Conservation (phyloP, 495 filamentous ascomycete genomes). For the Cercophora newfieldiana region DNA sequence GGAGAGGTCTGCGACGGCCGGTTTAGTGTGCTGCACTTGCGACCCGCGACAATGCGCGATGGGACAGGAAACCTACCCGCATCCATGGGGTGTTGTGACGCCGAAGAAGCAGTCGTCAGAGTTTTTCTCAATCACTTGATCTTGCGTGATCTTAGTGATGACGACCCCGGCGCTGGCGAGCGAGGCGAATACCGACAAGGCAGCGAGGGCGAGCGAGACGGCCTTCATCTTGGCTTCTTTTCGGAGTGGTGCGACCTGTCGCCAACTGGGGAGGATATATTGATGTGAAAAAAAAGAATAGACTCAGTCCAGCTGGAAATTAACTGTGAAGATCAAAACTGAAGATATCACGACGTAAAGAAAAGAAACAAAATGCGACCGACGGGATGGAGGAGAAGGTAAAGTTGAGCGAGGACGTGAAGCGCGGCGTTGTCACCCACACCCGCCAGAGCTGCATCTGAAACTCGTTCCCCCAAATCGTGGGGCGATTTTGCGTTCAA, state of each 20-base stretch:
- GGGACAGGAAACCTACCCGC: constrained; percentile 41
- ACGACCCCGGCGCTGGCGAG: constrained; percentile 49
- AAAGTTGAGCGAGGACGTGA: neutral
- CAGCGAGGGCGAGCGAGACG: constrained; percentile 33
- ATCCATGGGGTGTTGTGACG: constrained; percentile 48
- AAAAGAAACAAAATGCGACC: neutral
- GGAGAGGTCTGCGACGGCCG: constrained; percentile 1
- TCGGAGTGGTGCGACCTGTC: neutral
- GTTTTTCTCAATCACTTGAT: constrained; percentile 45
- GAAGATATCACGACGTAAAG: neutral
- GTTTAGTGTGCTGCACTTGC: neutral
- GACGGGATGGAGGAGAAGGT: neutral
- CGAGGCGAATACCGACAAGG: constrained; percentile 41
- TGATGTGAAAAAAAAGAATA: neutral
- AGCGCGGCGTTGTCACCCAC: neutral
- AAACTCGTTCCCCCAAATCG: constrained; percentile 8
- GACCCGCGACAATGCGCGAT: no score
- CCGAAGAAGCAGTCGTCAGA: constrained; percentile 51
- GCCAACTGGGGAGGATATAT: neutral
- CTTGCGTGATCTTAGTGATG: constrained; percentile 43
- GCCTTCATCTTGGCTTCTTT: constrained; percentile 38
- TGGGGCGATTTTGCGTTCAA: neutral
- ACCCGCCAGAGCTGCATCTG: constrained; percentile 3
- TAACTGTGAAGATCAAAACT: neutral
- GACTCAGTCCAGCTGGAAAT: neutral